Evolutionary conservation across 2,329 filamentous ascomycete genomes (phyloP).

Genomic region (Macrophomina phaseolina): DNA sequence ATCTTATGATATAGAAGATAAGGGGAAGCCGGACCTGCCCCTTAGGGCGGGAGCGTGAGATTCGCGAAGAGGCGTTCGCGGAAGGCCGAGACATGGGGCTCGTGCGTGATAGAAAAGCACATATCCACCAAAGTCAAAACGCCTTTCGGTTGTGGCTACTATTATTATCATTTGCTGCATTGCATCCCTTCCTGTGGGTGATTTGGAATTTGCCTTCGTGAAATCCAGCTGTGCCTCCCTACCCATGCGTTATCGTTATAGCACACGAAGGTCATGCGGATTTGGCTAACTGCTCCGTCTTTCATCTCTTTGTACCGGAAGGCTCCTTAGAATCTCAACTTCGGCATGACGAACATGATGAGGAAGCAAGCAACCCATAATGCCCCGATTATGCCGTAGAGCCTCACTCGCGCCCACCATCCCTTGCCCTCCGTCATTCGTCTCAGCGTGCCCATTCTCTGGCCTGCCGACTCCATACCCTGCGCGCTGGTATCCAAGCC

Average conservation of each 20-base stretch:
- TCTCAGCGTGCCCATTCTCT: conserved; percentile 76
- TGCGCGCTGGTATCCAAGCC: conserved; percentile 78
- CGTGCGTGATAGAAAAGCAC: conserved; percentile 12
- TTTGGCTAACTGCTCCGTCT: neutral
- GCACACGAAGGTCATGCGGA: neutral
- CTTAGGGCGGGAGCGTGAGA: neutral
- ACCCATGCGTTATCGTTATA: neutral
- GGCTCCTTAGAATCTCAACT: conserved; percentile 74
- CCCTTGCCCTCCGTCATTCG: conserved; percentile 87
- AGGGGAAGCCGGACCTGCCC: conserved; percentile 3
- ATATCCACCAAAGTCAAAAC: conserved; percentile 15
- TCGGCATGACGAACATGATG: conserved; percentile 85
- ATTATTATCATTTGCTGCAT: neutral
- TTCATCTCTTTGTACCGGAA: neutral
- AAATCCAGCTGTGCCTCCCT: no score
- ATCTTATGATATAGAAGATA: conserved; percentile 9
- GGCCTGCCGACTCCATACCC: conserved; percentile 77
- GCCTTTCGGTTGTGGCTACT: conserved; percentile 5
- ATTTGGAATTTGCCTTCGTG: neutral
- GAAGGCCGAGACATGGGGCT: neutral
- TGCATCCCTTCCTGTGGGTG: no score
- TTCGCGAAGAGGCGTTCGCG: neutral
- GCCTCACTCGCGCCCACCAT: conserved; percentile 81
- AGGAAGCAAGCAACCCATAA: conserved; percentile 79
- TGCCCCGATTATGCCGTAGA: conserved; percentile 84